Percentiles rank a stretch among this genome's conserved stretches.
Conservation (phyloP, 2,329 filamentous ascomycete species). For the Zymoseptoria brevis region DNA sequence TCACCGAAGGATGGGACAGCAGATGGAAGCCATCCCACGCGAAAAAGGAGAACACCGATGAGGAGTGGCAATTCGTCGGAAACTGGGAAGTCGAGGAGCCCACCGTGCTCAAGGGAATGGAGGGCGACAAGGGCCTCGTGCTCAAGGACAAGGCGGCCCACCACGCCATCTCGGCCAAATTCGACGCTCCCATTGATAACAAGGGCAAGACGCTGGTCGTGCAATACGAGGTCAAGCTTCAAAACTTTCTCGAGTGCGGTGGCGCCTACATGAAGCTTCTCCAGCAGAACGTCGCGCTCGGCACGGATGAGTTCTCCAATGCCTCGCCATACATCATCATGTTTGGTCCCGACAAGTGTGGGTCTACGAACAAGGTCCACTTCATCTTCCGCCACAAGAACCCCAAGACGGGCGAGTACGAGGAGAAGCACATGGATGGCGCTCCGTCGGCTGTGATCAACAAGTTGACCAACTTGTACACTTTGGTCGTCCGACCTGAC, state of each 20-base stretch:
- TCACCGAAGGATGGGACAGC: slow-evolving; percentile 89
- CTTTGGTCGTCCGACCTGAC: slow-evolving; percentile 90
- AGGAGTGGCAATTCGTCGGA: slow-evolving; percentile 93
- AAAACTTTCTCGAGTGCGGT: slow-evolving; percentile 93
- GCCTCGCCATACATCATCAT: slow-evolving; percentile 97
- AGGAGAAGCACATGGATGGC: slow-evolving; percentile 94
- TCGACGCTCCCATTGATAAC: slow-evolving; percentile 92
- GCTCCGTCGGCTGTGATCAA: slow-evolving; percentile 78
- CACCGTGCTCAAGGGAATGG: slow-evolving; percentile 77
- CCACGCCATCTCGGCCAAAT: slow-evolving; percentile 98
- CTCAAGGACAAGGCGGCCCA: slow-evolving; percentile 97
- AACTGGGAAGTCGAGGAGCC: slow-evolving; percentile 97
- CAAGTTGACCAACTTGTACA: slow-evolving; percentile 94
- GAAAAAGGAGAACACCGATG: slow-evolving; percentile 86
- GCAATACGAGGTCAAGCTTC: slow-evolving; percentile 98
- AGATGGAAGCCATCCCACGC: slow-evolving; percentile 93
- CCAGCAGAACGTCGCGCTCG: slow-evolving; percentile 92
- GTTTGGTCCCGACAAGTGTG: slow-evolving; percentile 99
- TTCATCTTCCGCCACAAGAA: slow-evolving; percentile 99
- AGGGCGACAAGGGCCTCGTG: slow-evolving; percentile 92
- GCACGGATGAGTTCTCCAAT: slow-evolving; percentile 97
- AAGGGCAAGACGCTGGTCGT: slow-evolving; percentile 95
- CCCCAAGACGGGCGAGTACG: slow-evolving; percentile 98
- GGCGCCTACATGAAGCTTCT: slow-evolving; percentile 99
- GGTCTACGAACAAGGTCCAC: slow-evolving; percentile 91